These are phyloP conservation scores for Cucumis hystrix DNA, from an alignment of 306 rosid genomes.

Conservation along the genomic window DNA sequence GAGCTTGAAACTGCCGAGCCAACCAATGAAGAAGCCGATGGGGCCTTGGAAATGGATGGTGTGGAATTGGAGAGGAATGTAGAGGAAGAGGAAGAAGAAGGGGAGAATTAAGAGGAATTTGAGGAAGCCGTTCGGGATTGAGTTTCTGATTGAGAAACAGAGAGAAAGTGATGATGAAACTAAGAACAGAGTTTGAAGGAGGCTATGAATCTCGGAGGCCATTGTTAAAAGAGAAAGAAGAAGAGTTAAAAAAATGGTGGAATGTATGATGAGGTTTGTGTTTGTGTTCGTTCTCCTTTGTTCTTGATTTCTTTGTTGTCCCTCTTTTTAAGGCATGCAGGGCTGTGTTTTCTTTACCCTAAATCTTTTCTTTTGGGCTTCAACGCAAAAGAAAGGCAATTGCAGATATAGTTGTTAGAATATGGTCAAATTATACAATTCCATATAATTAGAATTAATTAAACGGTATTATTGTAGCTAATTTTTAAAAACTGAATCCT, in stretches of 20 bases:
- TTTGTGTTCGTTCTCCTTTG: background rate
- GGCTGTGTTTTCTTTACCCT: no score
- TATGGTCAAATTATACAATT: no score
- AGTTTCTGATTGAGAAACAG: conserved; percentile 12
- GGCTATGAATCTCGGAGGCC: conserved; percentile 23
- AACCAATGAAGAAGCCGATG: conserved; percentile 21
- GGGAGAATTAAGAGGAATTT: conserved; percentile 14
- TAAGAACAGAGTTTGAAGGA: conserved; percentile 11
- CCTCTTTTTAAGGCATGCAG: no score
- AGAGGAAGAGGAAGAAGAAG: conserved; percentile 20
- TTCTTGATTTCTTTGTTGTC: background rate
- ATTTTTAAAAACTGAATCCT: no score
- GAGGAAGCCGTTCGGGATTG: conserved; percentile 10
- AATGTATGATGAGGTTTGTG: background rate
- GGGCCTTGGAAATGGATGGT: conserved; percentile 21
- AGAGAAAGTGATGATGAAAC: conserved; percentile 18
- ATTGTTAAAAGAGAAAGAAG: background rate
- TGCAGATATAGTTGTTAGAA: no score
- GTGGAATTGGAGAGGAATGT: conserved; percentile 34
- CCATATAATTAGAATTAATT: no score
- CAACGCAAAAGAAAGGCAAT: no score
- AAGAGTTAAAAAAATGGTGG: no score
- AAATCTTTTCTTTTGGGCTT: no score
- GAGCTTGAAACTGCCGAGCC: conserved; percentile 37
- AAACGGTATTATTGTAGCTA: no score